Evolutionary conservation across 805 yeast species (phyloP).

Genomic region (Starmerella powellii): DNA sequence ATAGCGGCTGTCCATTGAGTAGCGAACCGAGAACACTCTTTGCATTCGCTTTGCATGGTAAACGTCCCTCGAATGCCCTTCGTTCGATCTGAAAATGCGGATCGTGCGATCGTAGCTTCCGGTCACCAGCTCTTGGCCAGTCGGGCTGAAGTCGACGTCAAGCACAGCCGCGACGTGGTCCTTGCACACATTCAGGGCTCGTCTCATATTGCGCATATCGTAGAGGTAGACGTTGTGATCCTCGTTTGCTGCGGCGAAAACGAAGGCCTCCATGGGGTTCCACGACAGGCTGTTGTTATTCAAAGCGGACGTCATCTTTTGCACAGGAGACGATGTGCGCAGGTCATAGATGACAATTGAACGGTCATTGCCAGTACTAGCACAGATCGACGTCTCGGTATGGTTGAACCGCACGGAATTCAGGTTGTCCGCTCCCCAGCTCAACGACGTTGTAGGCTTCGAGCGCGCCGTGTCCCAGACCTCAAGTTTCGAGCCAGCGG

Average conservation of each 20-base stretch:
- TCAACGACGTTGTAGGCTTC: constrained; percentile 59
- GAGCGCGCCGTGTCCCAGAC: constrained; percentile 85
- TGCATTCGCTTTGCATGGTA: constrained; percentile 98
- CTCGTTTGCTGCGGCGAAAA: constrained; percentile 83
- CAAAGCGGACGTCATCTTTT: constrained; percentile 71
- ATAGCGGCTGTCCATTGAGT: constrained; percentile 79
- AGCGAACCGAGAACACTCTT: constrained; percentile 71
- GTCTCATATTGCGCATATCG: constrained; percentile 86
- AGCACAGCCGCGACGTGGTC: constrained; percentile 94
- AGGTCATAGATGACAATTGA: constrained; percentile 82
- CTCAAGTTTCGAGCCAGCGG: constrained; percentile 83
- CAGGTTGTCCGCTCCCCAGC: constrained; percentile 96
- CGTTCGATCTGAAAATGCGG: constrained; percentile 58
- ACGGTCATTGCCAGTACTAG: constrained; percentile 76
- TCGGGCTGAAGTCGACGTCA: constrained; percentile 91
- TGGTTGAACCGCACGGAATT: constrained; percentile 73
- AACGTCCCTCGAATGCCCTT: constrained; percentile 89
- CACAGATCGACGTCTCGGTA: constrained; percentile 79
- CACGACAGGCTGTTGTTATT: constrained; percentile 78
- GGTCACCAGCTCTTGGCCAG: constrained; percentile 91
- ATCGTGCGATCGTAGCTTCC: constrained; percentile 93
- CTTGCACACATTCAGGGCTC: constrained; percentile 74
- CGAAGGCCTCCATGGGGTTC: constrained; percentile 97
- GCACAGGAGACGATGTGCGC: constrained; percentile 83
- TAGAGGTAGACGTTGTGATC: constrained; percentile 90